These are phyloP conservation scores for Verticillium alfalfae DNA, from an alignment of 2,329 filamentous ascomycete species.

Conservation along the genomic window DNA sequence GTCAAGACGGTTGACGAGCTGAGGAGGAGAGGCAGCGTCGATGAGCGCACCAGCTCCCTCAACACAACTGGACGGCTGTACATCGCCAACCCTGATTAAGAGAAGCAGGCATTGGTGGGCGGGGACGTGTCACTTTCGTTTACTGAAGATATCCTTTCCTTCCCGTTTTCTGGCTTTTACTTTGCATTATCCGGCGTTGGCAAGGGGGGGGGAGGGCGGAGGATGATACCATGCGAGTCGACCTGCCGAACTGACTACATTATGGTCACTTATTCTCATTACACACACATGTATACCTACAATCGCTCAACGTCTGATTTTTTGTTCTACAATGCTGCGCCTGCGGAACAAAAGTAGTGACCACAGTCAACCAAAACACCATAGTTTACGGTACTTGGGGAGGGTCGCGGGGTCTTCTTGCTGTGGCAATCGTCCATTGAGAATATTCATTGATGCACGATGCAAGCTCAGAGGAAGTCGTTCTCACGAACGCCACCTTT, in stretches of 20 bases:
- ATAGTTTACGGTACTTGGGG: no score
- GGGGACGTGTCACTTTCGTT: neutral
- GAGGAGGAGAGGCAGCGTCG: constrained; percentile 72
- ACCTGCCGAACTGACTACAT: neutral
- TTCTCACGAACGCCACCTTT: neutral
- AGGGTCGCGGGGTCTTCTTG: no score
- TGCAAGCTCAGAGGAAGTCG: neutral
- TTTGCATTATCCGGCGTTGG: constrained; percentile 11
- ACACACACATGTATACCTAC: constrained; percentile 1
- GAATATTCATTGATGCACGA: neutral
- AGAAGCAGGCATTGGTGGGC: neutral
- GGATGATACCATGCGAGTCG: neutral
- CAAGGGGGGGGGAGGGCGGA: neutral
- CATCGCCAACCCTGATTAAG: constrained; percentile 77
- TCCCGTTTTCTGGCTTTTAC: constrained; percentile 1
- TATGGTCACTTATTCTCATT: neutral
- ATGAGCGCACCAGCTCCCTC: constrained; percentile 75
- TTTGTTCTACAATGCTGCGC: neutral
- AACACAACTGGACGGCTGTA: constrained; percentile 63
- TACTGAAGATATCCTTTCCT: neutral
- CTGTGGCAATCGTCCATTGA: neutral
- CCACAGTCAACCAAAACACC: no score
- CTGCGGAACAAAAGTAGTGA: neutral
- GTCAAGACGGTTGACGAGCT: constrained; percentile 67
- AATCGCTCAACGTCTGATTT: constrained; percentile 2